A percentile compares a stretch with the other conserved stretches of the same genome.
phyloP scores from a whole-genome alignment of 1,139 yeast species.

The Suhomyces chickasaworum region DNA sequence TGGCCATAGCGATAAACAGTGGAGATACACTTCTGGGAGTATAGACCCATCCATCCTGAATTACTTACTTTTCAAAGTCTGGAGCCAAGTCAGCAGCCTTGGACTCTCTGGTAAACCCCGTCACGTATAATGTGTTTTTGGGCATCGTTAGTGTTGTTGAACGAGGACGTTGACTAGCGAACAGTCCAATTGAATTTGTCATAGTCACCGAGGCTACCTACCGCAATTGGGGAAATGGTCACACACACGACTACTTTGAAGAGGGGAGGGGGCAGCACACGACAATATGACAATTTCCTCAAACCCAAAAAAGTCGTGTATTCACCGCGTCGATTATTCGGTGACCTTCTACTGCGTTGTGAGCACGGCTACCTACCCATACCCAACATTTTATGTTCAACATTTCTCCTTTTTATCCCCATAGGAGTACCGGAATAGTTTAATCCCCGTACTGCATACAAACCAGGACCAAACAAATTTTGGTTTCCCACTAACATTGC shows the following conservation, averaged over 20 bases:
- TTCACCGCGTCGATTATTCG: background rate
- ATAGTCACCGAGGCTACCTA: background rate
- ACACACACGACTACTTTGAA: background rate
- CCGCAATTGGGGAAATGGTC: background rate
- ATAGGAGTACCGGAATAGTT: background rate
- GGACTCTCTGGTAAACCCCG: constrained; percentile 61
- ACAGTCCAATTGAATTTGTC: background rate
- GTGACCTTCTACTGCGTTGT: background rate
- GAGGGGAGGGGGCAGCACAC: no score
- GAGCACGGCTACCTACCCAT: constrained; percentile 1
- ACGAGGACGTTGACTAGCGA: background rate
- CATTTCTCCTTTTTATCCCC: constrained; percentile 2
- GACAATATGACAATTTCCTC: no score
- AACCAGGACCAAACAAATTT: constrained; percentile 2
- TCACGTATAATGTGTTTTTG: constrained; percentile 59
- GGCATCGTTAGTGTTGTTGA: constrained; percentile 37
- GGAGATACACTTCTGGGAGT: background rate
- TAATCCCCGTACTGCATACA: background rate
- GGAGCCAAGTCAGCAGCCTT: constrained; percentile 69
- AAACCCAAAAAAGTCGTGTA: no score
- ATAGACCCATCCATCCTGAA: background rate
- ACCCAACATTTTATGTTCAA: constrained; percentile 4
- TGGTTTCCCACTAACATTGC: background rate
- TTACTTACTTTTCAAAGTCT: constrained; percentile 66
- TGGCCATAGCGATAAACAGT: background rate